Conservation (phyloP, 1,284 basidiomycete species). For the Agroathelia rolfsii region DNA sequence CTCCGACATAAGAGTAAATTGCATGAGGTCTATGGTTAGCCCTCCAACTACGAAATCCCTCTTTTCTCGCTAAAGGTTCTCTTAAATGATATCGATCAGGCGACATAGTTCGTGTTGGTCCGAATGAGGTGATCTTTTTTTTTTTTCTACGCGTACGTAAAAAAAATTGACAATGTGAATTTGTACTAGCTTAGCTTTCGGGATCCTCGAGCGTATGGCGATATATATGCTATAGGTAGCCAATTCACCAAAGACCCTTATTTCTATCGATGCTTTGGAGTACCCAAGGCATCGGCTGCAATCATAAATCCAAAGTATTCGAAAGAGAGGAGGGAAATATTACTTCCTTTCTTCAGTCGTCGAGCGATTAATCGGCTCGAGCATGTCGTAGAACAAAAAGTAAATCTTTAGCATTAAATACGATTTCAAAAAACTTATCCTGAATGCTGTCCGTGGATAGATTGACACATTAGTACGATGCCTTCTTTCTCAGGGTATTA, state of each 20-base stretch:
- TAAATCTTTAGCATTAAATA: too few relatives aligned
- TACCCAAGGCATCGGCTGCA: constrained; percentile 22
- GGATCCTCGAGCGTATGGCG: constrained; percentile 20
- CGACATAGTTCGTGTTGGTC: constrained; percentile 16
- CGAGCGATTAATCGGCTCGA: constrained; percentile 25
- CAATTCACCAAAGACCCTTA: constrained; percentile 23
- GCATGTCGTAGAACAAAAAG: constrained; percentile 23
- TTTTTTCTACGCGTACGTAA: constrained; percentile 4
- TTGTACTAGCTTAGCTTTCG: constrained; percentile 25
- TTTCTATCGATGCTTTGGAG: constrained; percentile 26
- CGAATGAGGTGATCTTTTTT: constrained; percentile 15
- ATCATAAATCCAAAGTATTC: constrained; percentile 22
- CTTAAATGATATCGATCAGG: too few relatives aligned
- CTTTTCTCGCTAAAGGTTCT: too few relatives aligned
- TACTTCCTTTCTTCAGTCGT: constrained; percentile 25
- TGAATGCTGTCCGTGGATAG: constrained; percentile 12
- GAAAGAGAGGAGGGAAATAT: constrained; percentile 18
- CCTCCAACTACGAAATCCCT: too few relatives aligned
- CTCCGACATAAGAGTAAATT: constrained; percentile 13
- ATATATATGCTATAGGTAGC: constrained; percentile 23
- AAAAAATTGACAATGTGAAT: background rate
- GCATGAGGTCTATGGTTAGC: constrained; percentile 16
- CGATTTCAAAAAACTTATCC: too few relatives aligned
- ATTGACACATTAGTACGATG: constrained; percentile 13
- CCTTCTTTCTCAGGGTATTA: constrained; percentile 9